These are phyloP conservation scores for Berkeleyomyces rouxiae DNA, from an alignment of 2,329 filamentous ascomycete genomes.

Conservation along the genomic window DNA sequence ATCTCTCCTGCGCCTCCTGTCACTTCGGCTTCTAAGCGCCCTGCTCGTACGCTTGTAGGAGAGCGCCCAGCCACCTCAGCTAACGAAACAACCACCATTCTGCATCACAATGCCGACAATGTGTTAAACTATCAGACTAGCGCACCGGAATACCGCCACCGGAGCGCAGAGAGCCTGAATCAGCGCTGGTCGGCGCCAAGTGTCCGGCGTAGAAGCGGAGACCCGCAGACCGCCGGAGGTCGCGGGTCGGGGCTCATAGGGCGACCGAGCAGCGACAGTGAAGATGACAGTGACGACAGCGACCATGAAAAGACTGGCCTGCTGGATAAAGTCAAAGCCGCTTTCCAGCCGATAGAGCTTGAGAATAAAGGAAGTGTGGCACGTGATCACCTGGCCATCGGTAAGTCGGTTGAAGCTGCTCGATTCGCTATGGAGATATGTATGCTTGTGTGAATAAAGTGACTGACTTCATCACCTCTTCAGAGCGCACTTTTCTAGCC, in stretches of 20 bases:
- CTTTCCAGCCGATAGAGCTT: constrained; percentile 49
- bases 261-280: neutral
- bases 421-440: neutral
- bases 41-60: neutral
- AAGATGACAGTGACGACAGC: neutral
- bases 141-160: neutral
- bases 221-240: neutral
- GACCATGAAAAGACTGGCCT: constrained; percentile 1
- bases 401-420: constrained; percentile 24
- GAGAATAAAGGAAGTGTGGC: constrained; percentile 79
- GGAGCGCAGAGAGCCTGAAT: neutral
- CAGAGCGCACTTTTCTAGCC: constrained; percentile 70
- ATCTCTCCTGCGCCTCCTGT: neutral
- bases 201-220: neutral
- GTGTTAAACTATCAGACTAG: constrained; percentile 11
- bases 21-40: neutral
- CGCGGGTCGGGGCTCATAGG: neutral
- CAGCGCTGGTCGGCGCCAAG: neutral
- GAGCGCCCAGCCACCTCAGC: constrained; percentile 1
- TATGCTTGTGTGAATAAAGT: neutral
- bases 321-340: neutral
- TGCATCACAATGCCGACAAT: neutral
- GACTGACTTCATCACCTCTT: neutral
- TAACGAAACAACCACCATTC: constrained; percentile 13
- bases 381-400: constrained; percentile 63